Conservation (phyloP, 164 flowering plant genomes). For the Magnolia officinalis region DNA sequence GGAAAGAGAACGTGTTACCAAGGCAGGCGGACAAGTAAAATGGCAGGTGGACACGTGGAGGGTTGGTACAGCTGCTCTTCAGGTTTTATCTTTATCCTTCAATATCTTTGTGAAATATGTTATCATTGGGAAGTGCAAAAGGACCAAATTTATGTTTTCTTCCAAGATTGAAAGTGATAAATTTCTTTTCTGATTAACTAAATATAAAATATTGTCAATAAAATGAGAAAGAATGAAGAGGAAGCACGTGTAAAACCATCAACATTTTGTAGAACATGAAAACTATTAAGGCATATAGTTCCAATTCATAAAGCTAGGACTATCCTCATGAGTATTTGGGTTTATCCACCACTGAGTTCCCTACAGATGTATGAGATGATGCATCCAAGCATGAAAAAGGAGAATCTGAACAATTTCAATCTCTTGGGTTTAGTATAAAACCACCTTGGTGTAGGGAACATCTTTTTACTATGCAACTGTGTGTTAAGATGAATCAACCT, state of each 20-base stretch:
- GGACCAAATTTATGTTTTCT: not conserved
- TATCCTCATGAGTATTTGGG: too few relatives aligned
- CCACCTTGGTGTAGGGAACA: not conserved
- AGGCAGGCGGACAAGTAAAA: slow-evolving; percentile 70
- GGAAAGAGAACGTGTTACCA: slow-evolving; percentile 79
- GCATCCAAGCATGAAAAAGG: not conserved
- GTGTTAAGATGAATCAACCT: not conserved
- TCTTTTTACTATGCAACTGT: not conserved
- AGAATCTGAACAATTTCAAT: not conserved
- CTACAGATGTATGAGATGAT: not conserved
- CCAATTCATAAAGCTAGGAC: too few relatives aligned
- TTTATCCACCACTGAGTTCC: not conserved
- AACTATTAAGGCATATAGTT: too few relatives aligned
- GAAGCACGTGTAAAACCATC: too few relatives aligned
- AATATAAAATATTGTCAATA: too few relatives aligned
- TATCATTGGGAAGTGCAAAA: not conserved
- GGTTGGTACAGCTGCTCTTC: slow-evolving; percentile 90
- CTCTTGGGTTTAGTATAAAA: not conserved
- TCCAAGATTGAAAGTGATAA: not conserved
- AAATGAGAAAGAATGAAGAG: not conserved
- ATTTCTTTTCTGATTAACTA: not conserved
- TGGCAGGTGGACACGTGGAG: slow-evolving; percentile 98
- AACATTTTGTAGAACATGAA: too few relatives aligned
- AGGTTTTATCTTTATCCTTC: slow-evolving; percentile 46
- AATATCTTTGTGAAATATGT: slow-evolving; percentile 2